Base-by-base conservation (phyloP, 768 basidiomycete species). In the Phanerodontia chrysosporium region DNA sequence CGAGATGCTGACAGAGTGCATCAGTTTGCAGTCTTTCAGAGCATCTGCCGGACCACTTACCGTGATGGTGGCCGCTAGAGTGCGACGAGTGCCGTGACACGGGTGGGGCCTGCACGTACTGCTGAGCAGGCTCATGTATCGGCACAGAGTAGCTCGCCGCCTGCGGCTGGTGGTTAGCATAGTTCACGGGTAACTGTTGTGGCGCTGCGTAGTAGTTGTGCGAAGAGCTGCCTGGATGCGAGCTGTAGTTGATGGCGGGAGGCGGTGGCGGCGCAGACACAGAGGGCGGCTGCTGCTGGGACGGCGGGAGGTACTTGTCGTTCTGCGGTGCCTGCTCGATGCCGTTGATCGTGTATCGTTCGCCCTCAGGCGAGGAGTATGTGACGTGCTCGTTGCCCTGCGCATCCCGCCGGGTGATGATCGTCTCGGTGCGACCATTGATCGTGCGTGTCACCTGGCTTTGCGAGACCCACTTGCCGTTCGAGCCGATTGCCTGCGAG, bases 381-480 rank as follows among this genome's bases (percentile, higher is more conserved):
- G 80, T 84, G 49, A 87, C 74, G 68, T 90, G 87, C 65, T 89
- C 87, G 63, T 89, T 89, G 2, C 90, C 90, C 89, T 92, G 61
- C 2, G 46, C 64, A 65, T 92, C 88, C 68, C 61, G 78, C 67
- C 69, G 80, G 74, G 72, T 83, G 73, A 64, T 83, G 68, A 70
- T 82, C 21, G 69, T 82, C 59, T 85, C 80, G 0, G 86, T 88
- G 16, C 83, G 83, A 6, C 90, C 89, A 57, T 92, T 90, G 49
- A 87, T 72, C 1, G 75, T 83, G 7, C 80, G 75, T 25, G 80
- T 80, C 72, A 80, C 72, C 58, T 73, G 80, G 65, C 83, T 85
- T 69, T 89, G 80, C 12, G 80, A 78, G 0, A 73, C 70, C 71
- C 71, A 73, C 30, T 60, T 78, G 59, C 82, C 83, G 80, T 65